phyloP scores from a whole-genome alignment of 495 filamentous ascomycete genomes.

The Penicillium canescens region DNA sequence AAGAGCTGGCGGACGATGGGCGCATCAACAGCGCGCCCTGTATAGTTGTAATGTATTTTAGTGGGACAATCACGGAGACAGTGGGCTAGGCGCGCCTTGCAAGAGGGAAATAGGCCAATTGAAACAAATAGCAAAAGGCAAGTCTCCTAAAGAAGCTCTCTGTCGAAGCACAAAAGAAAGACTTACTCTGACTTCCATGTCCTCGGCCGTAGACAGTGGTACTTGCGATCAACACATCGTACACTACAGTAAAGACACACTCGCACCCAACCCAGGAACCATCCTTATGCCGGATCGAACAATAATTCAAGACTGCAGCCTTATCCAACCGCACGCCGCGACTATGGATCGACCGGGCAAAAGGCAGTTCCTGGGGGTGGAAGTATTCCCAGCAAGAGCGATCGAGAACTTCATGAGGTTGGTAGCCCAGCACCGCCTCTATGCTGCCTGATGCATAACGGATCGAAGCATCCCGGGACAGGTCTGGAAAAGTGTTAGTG shows the following conservation, averaged over 20 bases:
- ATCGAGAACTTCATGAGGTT: constrained; percentile 71
- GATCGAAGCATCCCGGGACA: constrained; percentile 74
- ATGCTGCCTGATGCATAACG: constrained; percentile 85
- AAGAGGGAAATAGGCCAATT: not conserved
- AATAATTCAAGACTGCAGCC: constrained; percentile 82
- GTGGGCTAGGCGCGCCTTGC: not conserved
- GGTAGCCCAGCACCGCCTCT: constrained; percentile 77
- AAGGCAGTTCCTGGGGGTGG: constrained; percentile 76
- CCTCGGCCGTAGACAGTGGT: constrained; percentile 77
- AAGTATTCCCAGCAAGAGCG: constrained; percentile 86
- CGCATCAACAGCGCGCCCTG: constrained; percentile 78
- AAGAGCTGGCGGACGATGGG: constrained; percentile 78
- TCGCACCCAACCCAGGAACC: constrained; percentile 82
- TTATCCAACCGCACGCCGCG: constrained; percentile 78
- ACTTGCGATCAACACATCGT: constrained; percentile 83
- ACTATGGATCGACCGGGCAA: constrained; percentile 71
- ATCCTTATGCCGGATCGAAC: constrained; percentile 64
- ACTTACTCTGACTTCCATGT: constrained; percentile 72
- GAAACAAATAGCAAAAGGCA: not conserved
- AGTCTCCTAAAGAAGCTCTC: not conserved
- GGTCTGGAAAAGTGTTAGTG: constrained; percentile 49
- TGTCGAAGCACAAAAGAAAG: not conserved
- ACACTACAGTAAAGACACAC: constrained; percentile 86
- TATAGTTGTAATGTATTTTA: constrained; percentile 7
- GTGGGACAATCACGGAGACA: not conserved